Conservation (phyloP, 2,329 filamentous ascomycete species). For the Cladosporium sp. region DNA sequence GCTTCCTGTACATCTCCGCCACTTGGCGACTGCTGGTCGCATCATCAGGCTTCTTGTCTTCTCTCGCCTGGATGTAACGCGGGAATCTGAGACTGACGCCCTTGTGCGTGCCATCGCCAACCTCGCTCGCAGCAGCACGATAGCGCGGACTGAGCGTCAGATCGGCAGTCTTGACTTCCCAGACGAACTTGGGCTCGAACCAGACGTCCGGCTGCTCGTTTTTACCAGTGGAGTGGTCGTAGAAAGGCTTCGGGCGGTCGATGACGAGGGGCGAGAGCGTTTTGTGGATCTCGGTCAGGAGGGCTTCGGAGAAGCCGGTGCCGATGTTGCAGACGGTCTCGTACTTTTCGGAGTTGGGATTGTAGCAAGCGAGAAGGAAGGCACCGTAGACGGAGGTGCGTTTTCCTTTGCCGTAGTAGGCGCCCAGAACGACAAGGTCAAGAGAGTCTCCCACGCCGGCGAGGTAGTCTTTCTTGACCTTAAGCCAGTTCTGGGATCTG, state of each 20-base stretch:
- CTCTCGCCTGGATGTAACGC: constrained; percentile 84
- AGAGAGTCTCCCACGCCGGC: constrained; percentile 91
- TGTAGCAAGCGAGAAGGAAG: constrained; percentile 94
- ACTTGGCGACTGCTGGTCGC: constrained; percentile 83
- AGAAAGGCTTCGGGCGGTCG: constrained; percentile 90
- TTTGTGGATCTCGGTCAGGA: constrained; percentile 82
- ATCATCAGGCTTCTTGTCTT: constrained; percentile 94
- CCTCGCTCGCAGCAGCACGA: constrained; percentile 82
- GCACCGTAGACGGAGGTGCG: constrained; percentile 94
- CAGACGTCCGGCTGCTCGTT: constrained; percentile 98
- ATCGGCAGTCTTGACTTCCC: constrained; percentile 98
- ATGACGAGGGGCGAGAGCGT: constrained; percentile 78
- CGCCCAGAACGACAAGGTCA: constrained; percentile 91
- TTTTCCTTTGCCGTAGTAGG: constrained; percentile 93
- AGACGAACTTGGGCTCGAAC: constrained; percentile 93
- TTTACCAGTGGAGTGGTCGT: constrained; percentile 76
- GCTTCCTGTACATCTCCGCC: constrained; percentile 94
- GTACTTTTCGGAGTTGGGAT: constrained; percentile 75
- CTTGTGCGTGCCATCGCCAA: constrained; percentile 60
- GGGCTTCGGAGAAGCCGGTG: constrained; percentile 92
- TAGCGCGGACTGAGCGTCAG: constrained; percentile 90
- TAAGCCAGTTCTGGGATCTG: constrained; percentile 96
- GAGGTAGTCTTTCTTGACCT: constrained; percentile 98
- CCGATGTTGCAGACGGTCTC: constrained; percentile 99
- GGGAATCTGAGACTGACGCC: constrained; percentile 91